Conservation (phyloP, 345 rosid species). For the Alliaria petiolata region DNA sequence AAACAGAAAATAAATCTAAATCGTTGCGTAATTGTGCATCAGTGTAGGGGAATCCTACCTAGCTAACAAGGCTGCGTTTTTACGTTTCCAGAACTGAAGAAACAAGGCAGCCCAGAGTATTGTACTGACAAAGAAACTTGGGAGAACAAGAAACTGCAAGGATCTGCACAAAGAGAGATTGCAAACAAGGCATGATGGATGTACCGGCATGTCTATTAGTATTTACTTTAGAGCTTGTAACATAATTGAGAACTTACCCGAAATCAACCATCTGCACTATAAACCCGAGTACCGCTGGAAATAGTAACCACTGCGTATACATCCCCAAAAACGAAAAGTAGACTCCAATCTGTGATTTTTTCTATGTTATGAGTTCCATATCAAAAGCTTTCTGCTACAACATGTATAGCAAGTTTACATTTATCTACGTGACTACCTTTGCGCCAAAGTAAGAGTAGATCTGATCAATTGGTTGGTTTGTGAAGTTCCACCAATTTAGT, state of each 20-base stretch:
- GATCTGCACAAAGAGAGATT: constrained; percentile 51
- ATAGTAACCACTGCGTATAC: constrained; percentile 79
- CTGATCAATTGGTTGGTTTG: constrained; percentile 79
- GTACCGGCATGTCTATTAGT: no score
- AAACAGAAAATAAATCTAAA: not conserved
- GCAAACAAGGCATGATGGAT: no score
- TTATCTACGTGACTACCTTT: constrained; percentile 46
- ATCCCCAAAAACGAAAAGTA: constrained; percentile 89
- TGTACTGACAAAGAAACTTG: constrained; percentile 61
- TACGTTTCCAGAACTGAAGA: constrained; percentile 97
- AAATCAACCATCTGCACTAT: constrained; percentile 65
- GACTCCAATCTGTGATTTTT: constrained; percentile 63
- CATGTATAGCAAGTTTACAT: constrained; percentile 1
- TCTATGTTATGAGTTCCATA: constrained; percentile 16
- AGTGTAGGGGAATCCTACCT: constrained; percentile 42
- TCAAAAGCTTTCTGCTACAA: not conserved
- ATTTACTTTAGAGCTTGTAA: no score
- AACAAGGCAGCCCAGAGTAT: constrained; percentile 83
- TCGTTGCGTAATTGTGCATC: not conserved
- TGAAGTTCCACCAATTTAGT: constrained; percentile 64
- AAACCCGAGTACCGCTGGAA: constrained; percentile 72
- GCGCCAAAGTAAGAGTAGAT: constrained; percentile 79
- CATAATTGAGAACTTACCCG: constrained; percentile 42
- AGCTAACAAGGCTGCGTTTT: constrained; percentile 71
- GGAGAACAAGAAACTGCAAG: constrained; percentile 70